Evolutionary conservation across 495 filamentous ascomycete genomes (phyloP).

Genomic region (Terfezia claveryi): DNA sequence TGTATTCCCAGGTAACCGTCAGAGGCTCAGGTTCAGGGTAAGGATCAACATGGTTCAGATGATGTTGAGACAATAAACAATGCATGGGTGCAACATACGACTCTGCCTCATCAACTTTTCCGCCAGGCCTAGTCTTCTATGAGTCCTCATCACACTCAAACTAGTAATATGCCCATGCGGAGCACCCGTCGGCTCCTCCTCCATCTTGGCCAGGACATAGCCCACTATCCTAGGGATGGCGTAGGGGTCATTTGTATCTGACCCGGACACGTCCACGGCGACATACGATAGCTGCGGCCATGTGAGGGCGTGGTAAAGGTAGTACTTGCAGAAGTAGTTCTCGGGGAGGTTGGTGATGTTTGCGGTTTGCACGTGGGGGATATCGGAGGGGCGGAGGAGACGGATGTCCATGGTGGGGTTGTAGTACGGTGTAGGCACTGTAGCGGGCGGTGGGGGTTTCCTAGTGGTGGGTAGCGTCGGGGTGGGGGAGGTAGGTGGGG

Average conservation of each 20-base stretch:
- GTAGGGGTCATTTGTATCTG: conserved; percentile 44
- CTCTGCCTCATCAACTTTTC: conserved; percentile 93
- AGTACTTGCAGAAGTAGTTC: conserved; percentile 99
- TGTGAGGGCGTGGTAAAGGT: conserved; percentile 94
- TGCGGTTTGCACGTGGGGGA: conserved; percentile 86
- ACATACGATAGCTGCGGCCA: conserved; percentile 96
- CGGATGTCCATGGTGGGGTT: conserved; percentile 49
- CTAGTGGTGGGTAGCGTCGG: neutral
- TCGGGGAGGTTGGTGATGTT: conserved; percentile 98
- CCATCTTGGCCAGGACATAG: conserved; percentile 98
- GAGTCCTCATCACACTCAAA: conserved; percentile 89
- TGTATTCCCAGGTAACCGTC: conserved; percentile 17
- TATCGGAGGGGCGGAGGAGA: conserved; percentile 49
- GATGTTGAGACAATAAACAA: neutral
- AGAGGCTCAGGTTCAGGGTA: too few species aligned
- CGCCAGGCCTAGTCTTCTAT: conserved; percentile 71
- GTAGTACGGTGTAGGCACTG: neutral
- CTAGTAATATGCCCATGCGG: conserved; percentile 89
- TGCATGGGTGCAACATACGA: conserved; percentile 37
- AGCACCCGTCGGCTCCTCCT: conserved; percentile 76
- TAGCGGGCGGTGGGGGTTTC: neutral
- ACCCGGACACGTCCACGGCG: conserved; percentile 68
- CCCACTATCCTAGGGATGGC: conserved; percentile 95
- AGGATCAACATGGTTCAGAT: neutral
- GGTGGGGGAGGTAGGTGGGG: neutral